Conservation (phyloP, 2,329 filamentous ascomycete genomes). For the Venturia carpophila region DNA sequence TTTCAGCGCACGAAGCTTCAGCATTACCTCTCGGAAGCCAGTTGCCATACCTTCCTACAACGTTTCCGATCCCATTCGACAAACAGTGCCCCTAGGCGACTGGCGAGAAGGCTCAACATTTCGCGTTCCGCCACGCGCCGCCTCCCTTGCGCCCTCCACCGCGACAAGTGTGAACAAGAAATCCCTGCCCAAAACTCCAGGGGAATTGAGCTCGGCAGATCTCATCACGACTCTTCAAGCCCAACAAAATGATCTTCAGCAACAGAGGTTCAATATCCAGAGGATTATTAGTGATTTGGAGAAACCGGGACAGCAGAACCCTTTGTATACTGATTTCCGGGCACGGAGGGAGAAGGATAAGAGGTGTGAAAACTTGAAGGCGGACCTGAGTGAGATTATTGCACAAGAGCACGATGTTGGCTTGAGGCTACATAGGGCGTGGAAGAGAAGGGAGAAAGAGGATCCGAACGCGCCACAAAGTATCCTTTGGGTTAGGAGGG, state of each 20-base stretch:
- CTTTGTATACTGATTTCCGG: slow-evolving; percentile 32
- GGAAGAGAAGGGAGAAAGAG: slow-evolving; percentile 32
- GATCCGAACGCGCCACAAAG: slow-evolving; percentile 28
- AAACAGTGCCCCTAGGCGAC: slow-evolving; percentile 18
- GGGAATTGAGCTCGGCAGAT: slow-evolving; percentile 29
- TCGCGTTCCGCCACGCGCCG: slow-evolving; percentile 6
- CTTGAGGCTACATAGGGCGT: slow-evolving; percentile 33
- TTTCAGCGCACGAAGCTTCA: slow-evolving; percentile 23
- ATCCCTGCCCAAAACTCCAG: slow-evolving; percentile 33
- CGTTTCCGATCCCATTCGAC: slow-evolving; percentile 21
- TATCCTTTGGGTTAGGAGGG: slow-evolving; percentile 34
- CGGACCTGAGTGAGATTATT: slow-evolving; percentile 33
- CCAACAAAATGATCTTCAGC: slow-evolving; percentile 32
- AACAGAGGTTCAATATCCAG: slow-evolving; percentile 32
- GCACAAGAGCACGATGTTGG: slow-evolving; percentile 34
- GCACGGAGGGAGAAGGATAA: slow-evolving; percentile 29
- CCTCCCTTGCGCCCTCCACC: slow-evolving; percentile 12
- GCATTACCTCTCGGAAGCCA: slow-evolving; percentile 26
- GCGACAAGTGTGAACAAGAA: slow-evolving; percentile 22
- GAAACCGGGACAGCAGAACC: slow-evolving; percentile 31
- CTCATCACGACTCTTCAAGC: slow-evolving; percentile 32
- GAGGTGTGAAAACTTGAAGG: slow-evolving; percentile 30
- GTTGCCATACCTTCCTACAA: slow-evolving; percentile 20
- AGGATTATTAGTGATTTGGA: slow-evolving; percentile 30
- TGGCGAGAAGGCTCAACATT: slow-evolving; percentile 14